Conservation (phyloP, 73 alveolate species). For the Paramecium sonneborni region DNA sequence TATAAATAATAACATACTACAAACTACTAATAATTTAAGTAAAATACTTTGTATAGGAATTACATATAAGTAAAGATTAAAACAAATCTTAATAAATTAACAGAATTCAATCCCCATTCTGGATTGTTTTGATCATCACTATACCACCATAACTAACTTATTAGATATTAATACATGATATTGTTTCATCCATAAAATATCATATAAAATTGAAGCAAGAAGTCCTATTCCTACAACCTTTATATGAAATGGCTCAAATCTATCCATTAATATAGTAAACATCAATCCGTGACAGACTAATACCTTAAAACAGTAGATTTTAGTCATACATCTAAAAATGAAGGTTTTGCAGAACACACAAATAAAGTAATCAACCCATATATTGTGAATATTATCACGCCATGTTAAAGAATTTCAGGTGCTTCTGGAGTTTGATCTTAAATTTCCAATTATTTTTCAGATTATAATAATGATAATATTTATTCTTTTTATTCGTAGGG, state of each 20-base stretch:
- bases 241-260: conserved; percentile 24
- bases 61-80: conserved; percentile 7
- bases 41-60: conserved; percentile 34
- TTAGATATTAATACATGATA: conserved; percentile 10
- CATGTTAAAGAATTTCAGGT: neutral
- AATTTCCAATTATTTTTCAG: neutral
- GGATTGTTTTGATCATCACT: conserved; percentile 45
- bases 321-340: conserved; percentile 5
- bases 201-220: conserved; percentile 46
- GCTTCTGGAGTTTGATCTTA: neutral
- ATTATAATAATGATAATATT: neutral
- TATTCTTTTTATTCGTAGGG: neutral
- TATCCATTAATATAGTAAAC: neutral
- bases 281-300: conserved; percentile 43
- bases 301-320: neutral
- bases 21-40: conserved; percentile 18
- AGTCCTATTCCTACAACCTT: conserved; percentile 33
- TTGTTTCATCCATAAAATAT: conserved; percentile 31
- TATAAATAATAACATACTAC: conserved; percentile 40
- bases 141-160: conserved; percentile 11
- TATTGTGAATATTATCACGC: conserved; percentile 7
- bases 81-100: conserved; percentile 35
- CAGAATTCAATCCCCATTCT: conserved; percentile 40
- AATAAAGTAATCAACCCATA: conserved; percentile 15
- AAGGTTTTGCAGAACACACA: conserved; percentile 51